These are phyloP conservation scores for Nephelium lappaceum DNA, from an alignment of 345 rosid genomes.

Conservation along the genomic window DNA sequence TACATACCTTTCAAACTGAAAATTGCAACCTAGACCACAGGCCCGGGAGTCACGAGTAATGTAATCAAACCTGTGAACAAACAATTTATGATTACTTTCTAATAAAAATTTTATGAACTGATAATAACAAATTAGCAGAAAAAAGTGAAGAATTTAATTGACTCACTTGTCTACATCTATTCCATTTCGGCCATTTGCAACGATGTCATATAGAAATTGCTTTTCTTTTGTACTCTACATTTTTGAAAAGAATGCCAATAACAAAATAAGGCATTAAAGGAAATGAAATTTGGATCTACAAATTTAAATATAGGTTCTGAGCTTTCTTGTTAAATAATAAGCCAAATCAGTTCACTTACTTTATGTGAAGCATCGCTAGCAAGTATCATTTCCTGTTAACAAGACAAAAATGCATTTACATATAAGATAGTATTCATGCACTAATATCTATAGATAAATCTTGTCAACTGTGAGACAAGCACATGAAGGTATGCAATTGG, in stretches of 20 bases:
- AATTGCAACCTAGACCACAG: slow-evolving; percentile 65
- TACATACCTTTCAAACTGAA: slow-evolving; percentile 59
- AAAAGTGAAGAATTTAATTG: background rate
- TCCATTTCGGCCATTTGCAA: slow-evolving; percentile 79
- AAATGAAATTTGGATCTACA: slow-evolving; percentile 9
- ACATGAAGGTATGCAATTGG: background rate
- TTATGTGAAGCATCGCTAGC: slow-evolving; percentile 48
- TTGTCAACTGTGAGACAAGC: background rate
- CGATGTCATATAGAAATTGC: slow-evolving; percentile 70
- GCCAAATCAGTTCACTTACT: slow-evolving; percentile 32
- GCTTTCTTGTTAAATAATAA: slow-evolving; percentile 3
- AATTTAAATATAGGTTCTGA: background rate
- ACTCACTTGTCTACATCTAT: slow-evolving; percentile 76
- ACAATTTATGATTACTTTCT: background rate
- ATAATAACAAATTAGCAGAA: background rate
- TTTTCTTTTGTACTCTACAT: slow-evolving; percentile 52
- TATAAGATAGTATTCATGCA: background rate
- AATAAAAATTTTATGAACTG: slow-evolving; percentile 5
- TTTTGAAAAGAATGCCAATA: background rate
- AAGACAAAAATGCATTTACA: background rate
- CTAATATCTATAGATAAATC: background rate
- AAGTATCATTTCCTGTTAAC: slow-evolving; percentile 63
- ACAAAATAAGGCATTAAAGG: background rate
- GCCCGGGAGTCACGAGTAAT: slow-evolving; percentile 69
- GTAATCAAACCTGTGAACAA: slow-evolving; percentile 63